These are phyloP conservation scores for Meredithiella fracta DNA, from an alignment of 2,329 filamentous ascomycete species.

Conservation along the genomic window DNA sequence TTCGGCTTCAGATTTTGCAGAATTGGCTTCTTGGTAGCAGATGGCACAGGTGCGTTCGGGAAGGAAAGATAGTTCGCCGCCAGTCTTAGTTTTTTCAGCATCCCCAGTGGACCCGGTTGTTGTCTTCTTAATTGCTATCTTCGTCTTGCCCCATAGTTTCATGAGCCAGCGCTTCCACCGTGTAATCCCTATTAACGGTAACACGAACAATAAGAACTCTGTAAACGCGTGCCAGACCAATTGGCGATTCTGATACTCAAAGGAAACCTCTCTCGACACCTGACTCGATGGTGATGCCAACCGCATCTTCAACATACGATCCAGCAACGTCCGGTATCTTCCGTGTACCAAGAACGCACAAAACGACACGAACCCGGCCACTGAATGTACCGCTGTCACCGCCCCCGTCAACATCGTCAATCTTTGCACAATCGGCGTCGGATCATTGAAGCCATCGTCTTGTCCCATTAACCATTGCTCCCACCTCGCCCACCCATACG, in stretches of 20 bases:
- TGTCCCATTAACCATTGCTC: conserved; percentile 67
- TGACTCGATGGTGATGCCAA: conserved; percentile 73
- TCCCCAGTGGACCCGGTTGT: conserved; percentile 18
- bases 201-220: conserved; percentile 88
- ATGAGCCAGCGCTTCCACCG: conserved; percentile 84
- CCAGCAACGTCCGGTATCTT: conserved; percentile 76
- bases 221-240: conserved; percentile 99
- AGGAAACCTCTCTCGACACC: conserved; percentile 80
- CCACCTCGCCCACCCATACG: conserved; percentile 85
- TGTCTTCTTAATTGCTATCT: conserved; percentile 36
- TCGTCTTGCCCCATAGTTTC: conserved; percentile 69
- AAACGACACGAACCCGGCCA: conserved; percentile 71
- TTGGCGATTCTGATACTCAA: conserved; percentile 94
- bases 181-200: conserved; percentile 91
- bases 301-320: conserved; percentile 68
- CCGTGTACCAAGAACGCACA: conserved; percentile 83
- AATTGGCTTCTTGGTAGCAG: conserved; percentile 87
- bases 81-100: conserved; percentile 28
- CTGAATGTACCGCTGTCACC: conserved; percentile 58
- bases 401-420: conserved; percentile 55
- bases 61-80: conserved; percentile 65
- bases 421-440: conserved; percentile 32
- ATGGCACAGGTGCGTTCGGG: conserved; percentile 92
- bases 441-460: conserved; percentile 57
- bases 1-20: conserved; percentile 54